Evolutionary conservation across 2,329 filamentous ascomycete species (phyloP).

Genomic region (Lasiodiplodia sp.): DNA sequence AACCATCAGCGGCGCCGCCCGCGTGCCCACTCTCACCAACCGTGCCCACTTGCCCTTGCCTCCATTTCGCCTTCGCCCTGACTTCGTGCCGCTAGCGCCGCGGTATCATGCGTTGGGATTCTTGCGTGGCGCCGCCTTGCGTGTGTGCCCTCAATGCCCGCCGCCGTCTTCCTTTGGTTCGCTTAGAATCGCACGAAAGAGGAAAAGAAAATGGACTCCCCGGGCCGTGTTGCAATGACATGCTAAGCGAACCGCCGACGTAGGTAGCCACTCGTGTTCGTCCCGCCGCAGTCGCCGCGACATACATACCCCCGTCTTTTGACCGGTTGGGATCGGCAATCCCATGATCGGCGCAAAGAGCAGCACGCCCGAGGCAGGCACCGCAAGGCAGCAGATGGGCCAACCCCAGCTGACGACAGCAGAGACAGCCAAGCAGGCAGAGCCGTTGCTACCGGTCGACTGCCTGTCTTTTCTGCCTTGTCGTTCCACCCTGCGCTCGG

Average conservation of each 20-base stretch:
- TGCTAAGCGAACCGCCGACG: background rate
- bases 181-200: background rate
- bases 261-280: background rate
- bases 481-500: background rate
- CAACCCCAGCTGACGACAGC: background rate
- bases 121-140: background rate
- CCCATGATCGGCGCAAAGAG: slow-evolving; percentile 7
- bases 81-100: slow-evolving; percentile 12
- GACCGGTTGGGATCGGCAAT: slow-evolving; percentile 24
- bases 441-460: background rate
- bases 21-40: slow-evolving; percentile 15
- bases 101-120: slow-evolving; percentile 5
- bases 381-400: background rate
- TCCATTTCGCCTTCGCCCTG: slow-evolving; percentile 13
- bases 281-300: background rate
- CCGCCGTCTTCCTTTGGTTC: background rate
- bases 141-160: background rate
- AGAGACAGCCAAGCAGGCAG: background rate
- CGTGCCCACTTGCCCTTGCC: background rate
- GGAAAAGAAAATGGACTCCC: background rate
- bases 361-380: background rate
- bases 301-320: slow-evolving; percentile 1
- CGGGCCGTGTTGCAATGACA: background rate
- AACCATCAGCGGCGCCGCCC: slow-evolving; percentile 9
- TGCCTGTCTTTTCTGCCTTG: background rate